Evolutionary conservation across 1,284 basidiomycete genomes (phyloP), one percentile per base, ranked within the genome.

Genomic region (Pseudozyma pruni): DNA sequence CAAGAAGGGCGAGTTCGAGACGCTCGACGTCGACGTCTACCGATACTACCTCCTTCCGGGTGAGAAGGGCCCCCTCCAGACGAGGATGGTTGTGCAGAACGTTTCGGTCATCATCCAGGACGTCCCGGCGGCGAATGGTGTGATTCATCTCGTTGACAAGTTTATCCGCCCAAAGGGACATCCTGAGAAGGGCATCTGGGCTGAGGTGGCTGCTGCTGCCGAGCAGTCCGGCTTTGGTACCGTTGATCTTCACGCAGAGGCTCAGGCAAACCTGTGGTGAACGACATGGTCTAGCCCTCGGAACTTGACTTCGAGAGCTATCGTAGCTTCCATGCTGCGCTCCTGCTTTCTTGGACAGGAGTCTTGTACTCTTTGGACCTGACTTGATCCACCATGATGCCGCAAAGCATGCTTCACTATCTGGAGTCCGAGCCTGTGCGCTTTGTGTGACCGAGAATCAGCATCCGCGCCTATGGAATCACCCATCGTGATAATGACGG

Each of bases 121-220:
- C 74, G 80, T 88, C 17, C 85, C 87, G 0, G 85, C 86, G 8
- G 80, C 86, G 32, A 90, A 91, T 71, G 90, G 89, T 17, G 90
- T 86, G 20, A 80, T 87, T 20, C 89, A 90, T 77, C 82, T 87
- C 23, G 70, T 90, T 31, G 81, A 85, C 44, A 83, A 81, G n/a
- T 49, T 76, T 14, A 27, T 76, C 39, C 54, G 40, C 33, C 75
- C 75, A 14, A 69, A 75, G 51, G 64, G 59, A 11, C 70, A 72
- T 17, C 63, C 63, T 14, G 37, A 63, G 31, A 53, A 66, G 33
- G 68, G 68, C 4, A 14, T 75, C 16, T 77, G 75, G 75, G 66
- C 57, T 4, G 56, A 68, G 11, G 51, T 75, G 1, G 61, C 57
- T 13, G 27, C 17, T 1, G 69, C 52, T 13, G 60, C 73, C 3